Percentiles rank a stretch among this genome's conserved stretches.
phyloP scores from a whole-genome alignment of 148 eudicot species.

The Heliosperma pusillum region DNA sequence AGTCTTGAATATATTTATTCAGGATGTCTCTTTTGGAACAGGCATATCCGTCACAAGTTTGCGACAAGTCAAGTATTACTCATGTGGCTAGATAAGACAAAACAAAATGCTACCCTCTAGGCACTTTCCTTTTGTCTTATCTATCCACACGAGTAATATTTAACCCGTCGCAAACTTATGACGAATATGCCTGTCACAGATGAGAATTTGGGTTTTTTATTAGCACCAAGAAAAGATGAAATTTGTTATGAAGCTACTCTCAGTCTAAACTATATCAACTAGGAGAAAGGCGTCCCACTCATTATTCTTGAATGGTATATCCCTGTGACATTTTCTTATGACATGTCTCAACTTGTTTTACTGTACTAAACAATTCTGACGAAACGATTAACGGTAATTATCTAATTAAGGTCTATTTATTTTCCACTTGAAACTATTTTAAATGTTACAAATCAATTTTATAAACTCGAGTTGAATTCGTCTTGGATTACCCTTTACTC shows the following conservation, averaged over 20 bases:
- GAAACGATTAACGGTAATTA: not conserved
- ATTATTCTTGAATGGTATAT: conserved; percentile 26
- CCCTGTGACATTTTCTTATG: conserved; percentile 27
- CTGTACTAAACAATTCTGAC: conserved; percentile 17
- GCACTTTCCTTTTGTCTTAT: too few species aligned
- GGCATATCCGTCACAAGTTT: too few species aligned
- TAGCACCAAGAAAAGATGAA: too few species aligned
- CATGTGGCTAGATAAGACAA: too few species aligned
- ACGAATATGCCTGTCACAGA: too few species aligned
- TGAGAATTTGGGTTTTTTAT: too few species aligned
- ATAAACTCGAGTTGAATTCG: conserved; percentile 34
- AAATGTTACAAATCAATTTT: not conserved
- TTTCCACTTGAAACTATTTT: conserved; percentile 5
- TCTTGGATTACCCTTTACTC: conserved; percentile 17
- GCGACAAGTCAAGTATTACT: too few species aligned
- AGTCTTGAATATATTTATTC: too few species aligned
- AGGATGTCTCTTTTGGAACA: too few species aligned
- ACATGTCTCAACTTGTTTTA: conserved; percentile 28
- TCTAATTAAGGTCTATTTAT: conserved; percentile 23
- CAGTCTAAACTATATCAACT: conserved; percentile 22
- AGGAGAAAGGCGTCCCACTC: conserved; percentile 17
- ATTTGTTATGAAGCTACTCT: conserved; percentile 1
- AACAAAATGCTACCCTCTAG: too few species aligned
- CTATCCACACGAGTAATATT: too few species aligned
- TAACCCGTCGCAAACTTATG: too few species aligned